Evolutionary conservation across 495 filamentous ascomycete genomes (phyloP).

Genomic region (Penicillium ucsense): DNA sequence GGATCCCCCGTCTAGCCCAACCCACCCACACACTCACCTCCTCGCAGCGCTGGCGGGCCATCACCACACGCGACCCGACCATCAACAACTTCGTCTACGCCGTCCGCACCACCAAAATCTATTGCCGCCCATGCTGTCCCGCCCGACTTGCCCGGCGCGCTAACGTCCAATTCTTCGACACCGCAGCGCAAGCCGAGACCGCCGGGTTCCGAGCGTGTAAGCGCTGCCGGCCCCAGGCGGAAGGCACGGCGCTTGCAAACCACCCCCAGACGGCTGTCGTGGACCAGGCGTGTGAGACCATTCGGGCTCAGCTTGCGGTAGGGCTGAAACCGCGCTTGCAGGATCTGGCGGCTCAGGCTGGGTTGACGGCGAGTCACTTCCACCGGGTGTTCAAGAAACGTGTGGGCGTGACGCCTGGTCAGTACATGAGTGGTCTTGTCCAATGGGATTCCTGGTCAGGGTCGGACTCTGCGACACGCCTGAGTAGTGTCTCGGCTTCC

Average conservation of each 20-base stretch:
- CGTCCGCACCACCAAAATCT: constrained; percentile 54
- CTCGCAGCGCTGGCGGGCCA: constrained; percentile 45
- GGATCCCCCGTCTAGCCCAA: constrained; percentile 20
- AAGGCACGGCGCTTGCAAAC: constrained; percentile 19
- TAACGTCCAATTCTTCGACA: constrained; percentile 51
- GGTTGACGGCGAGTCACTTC: constrained; percentile 51
- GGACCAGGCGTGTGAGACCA: constrained; percentile 32
- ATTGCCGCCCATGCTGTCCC: constrained; percentile 52
- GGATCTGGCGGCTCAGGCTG: constrained; percentile 42
- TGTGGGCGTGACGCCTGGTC: constrained; percentile 51
- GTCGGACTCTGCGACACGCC: constrained; percentile 3
- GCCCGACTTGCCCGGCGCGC: constrained; percentile 51
- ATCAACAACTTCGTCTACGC: constrained; percentile 50
- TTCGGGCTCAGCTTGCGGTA: constrained; percentile 15
- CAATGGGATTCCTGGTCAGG: constrained; percentile 1
- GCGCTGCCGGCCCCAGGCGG: constrained; percentile 47
- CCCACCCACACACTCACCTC: constrained; percentile 15
- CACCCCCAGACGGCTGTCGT: constrained; percentile 37
- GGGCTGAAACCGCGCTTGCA: constrained; percentile 34
- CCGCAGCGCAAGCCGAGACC: constrained; percentile 41
- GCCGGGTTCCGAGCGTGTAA: constrained; percentile 56
- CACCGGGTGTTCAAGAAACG: constrained; percentile 53
- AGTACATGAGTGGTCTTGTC: constrained; percentile 27
- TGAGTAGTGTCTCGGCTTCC: neutral
- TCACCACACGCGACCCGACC: constrained; percentile 40